Evolutionary conservation across 2,329 filamentous ascomycete genomes (phyloP).

Genomic region (Neofusicoccum cordaticola): DNA sequence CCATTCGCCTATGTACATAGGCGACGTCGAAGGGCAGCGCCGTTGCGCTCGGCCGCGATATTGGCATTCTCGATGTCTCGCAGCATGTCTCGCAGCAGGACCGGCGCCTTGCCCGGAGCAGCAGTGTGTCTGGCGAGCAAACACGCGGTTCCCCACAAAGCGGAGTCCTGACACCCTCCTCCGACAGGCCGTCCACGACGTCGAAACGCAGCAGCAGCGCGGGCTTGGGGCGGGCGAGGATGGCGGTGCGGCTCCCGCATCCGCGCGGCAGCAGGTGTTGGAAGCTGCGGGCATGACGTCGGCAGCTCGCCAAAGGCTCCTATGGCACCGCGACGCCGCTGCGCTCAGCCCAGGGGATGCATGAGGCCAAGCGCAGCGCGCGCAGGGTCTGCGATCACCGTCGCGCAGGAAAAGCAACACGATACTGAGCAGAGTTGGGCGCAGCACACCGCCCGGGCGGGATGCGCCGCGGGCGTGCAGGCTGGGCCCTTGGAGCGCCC

Average conservation of each 20-base stretch:
- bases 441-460: background rate
- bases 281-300: constrained; percentile 4
- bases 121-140: background rate
- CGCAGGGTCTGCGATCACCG: background rate
- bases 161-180: background rate
- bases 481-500: background rate
- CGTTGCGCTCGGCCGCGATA: background rate
- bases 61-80: background rate
- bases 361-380: background rate
- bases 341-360: background rate
- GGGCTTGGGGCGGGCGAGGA: background rate
- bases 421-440: background rate
- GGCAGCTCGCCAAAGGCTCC: background rate
- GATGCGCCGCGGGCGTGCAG: background rate
- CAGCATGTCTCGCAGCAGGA: background rate
- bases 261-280: background rate
- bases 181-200: background rate
- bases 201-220: background rate
- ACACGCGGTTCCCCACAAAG: background rate
- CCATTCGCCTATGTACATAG: background rate
- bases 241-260: background rate
- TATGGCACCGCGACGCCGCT: background rate
- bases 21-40: background rate
- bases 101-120: background rate
- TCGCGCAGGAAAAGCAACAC: background rate